Conservation (phyloP, 495 filamentous ascomycete genomes). For the Penicillium silybi region DNA sequence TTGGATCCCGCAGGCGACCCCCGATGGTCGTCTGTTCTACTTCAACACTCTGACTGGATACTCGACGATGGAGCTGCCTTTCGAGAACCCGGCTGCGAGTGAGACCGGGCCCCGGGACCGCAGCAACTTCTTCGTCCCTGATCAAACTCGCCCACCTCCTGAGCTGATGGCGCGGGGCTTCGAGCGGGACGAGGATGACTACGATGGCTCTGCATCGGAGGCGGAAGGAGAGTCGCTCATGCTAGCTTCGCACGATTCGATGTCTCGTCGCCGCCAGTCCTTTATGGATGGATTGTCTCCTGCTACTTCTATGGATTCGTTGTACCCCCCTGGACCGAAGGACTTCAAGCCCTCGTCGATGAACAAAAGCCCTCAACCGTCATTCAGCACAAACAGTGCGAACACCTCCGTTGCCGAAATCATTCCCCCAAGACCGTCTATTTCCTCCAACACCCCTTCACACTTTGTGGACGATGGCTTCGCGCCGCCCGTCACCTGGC, state of each 20-base stretch:
- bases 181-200: slow-evolving; percentile 76
- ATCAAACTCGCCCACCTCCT: slow-evolving; percentile 86
- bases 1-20: slow-evolving; percentile 97
- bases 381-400: slow-evolving; percentile 28
- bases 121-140: slow-evolving; percentile 80
- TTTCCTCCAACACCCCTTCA: slow-evolving; percentile 62
- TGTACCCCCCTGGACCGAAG: slow-evolving; percentile 52
- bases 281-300: slow-evolving; percentile 76
- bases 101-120: slow-evolving; percentile 86
- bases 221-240: slow-evolving; percentile 66
- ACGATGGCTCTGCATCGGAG: slow-evolving; percentile 85
- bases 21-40: slow-evolving; percentile 91
- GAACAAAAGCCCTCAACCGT: slow-evolving; percentile 21
- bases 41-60: slow-evolving; percentile 95
- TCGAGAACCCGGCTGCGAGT: slow-evolving; percentile 79
- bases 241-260: slow-evolving; percentile 54
- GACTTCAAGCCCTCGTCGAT: slow-evolving; percentile 15
- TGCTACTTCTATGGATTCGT: slow-evolving; percentile 86
- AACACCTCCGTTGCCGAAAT: slow-evolving; percentile 35
- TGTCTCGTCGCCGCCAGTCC: slow-evolving; percentile 59
- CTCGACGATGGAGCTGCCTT: slow-evolving; percentile 86
- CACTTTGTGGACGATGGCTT: slow-evolving; percentile 84
- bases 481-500: slow-evolving; percentile 77
- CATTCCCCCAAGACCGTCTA: slow-evolving; percentile 38
- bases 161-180: slow-evolving; percentile 88